phyloP scores from a whole-genome alignment of 1,284 basidiomycete species.

The Rhodotorula glutinis region DNA sequence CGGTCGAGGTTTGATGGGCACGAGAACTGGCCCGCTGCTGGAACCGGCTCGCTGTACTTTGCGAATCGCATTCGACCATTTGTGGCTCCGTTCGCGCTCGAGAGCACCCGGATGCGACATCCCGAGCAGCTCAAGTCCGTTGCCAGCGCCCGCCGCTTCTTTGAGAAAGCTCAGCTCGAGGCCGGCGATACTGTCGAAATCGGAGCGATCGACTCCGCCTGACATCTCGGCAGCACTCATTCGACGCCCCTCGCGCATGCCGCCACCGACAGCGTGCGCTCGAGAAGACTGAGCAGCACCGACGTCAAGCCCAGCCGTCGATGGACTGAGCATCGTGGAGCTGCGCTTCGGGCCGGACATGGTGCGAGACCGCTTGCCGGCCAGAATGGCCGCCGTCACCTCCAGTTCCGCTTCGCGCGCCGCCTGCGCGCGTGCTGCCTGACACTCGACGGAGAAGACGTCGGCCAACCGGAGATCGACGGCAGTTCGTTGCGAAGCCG shows the following conservation, averaged over 20 bases:
- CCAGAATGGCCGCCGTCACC: neutral
- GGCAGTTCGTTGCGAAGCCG: conserved; percentile 60
- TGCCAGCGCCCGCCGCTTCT: neutral
- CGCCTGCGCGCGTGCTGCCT: conserved; percentile 45
- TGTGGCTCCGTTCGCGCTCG: conserved; percentile 10
- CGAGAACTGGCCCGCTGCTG: neutral
- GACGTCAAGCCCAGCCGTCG: neutral
- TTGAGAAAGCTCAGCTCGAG: conserved; percentile 11
- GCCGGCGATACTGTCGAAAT: conserved; percentile 20
- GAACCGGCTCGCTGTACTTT: conserved; percentile 9
- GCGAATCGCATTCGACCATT: conserved; percentile 30
- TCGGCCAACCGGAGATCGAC: conserved; percentile 51
- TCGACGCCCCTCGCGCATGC: conserved; percentile 21
- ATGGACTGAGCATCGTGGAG: conserved; percentile 15
- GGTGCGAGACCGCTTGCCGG: conserved; percentile 10
- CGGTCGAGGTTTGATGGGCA: conserved; percentile 7
- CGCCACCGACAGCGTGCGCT: neutral
- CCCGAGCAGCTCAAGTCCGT: neutral
- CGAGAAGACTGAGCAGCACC: neutral
- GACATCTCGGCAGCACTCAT: conserved; percentile 28
- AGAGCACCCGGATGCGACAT: neutral
- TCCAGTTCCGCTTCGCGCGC: conserved; percentile 18
- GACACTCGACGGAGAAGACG: conserved; percentile 50
- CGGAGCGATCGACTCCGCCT: conserved; percentile 5
- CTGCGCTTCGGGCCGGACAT: conserved; percentile 31